A percentile compares a stretch with the other conserved stretches of the same genome.
These are phyloP conservation scores for Hygrophoropsis aurantiaca DNA, from an alignment of 768 basidiomycete genomes.

Conservation along the genomic window DNA sequence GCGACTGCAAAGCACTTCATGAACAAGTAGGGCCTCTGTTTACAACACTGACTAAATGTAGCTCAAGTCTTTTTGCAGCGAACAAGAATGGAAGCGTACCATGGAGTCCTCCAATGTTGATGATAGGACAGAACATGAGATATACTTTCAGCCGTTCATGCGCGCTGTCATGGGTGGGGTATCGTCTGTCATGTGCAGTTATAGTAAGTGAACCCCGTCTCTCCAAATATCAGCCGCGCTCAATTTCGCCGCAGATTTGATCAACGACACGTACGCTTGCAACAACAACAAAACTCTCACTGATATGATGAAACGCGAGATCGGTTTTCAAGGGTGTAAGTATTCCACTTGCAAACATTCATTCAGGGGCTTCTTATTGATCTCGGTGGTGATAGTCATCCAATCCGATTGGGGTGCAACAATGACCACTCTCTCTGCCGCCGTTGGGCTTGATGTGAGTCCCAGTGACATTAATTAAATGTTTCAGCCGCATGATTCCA, in stretches of 20 bases:
- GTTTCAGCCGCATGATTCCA: background rate
- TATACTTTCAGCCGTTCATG: constrained; percentile 52
- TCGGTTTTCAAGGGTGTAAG: constrained; percentile 68
- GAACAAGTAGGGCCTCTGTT: constrained; percentile 50
- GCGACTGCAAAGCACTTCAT: constrained; percentile 78
- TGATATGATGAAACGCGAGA: constrained; percentile 70
- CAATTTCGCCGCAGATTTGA: constrained; percentile 41
- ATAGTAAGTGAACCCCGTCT: constrained; percentile 43
- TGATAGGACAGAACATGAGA: constrained; percentile 56
- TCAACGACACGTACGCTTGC: constrained; percentile 73
- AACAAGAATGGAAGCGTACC: constrained; percentile 65
- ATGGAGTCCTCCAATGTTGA: constrained; percentile 58
- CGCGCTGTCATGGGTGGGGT: constrained; percentile 67
- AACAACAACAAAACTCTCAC: constrained; percentile 71
- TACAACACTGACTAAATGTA: background rate
- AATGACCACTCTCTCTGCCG: constrained; percentile 56
- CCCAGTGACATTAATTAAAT: background rate
- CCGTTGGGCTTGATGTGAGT: constrained; percentile 54
- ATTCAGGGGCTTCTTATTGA: background rate
- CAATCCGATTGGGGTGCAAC: constrained; percentile 76
- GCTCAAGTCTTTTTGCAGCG: constrained; percentile 36
- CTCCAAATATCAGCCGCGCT: background rate
- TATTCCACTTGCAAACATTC: background rate
- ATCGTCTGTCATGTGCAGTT: constrained; percentile 72
- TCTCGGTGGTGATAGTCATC: constrained; percentile 26